Evolutionary conservation across 768 basidiomycete genomes (phyloP).

Genomic region (Leccinellum albellum): DNA sequence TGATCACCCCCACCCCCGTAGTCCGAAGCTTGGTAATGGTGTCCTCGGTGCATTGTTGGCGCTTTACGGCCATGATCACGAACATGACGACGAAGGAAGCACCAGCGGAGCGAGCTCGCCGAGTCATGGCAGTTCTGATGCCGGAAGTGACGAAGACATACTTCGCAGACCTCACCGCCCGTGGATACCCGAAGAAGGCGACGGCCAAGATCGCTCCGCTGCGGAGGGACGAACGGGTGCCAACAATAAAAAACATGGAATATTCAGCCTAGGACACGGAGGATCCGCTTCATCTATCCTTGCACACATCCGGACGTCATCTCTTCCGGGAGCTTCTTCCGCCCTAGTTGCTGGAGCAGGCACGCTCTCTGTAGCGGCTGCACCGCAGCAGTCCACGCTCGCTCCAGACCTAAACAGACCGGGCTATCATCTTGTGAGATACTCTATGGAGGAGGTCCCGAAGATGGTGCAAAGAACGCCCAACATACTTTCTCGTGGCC

Average conservation of each 20-base stretch:
- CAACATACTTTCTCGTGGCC: not conserved
- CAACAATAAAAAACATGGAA: slow-evolving; percentile 1
- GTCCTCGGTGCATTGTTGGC: slow-evolving; percentile 65
- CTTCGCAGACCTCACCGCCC: slow-evolving; percentile 18
- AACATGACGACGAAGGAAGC: slow-evolving; percentile 28
- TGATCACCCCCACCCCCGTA: not conserved
- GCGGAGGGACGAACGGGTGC: not conserved
- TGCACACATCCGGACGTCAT: slow-evolving; percentile 13
- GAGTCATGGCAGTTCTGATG: slow-evolving; percentile 22
- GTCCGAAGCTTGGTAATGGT: slow-evolving; percentile 38
- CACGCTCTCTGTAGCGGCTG: slow-evolving; percentile 57
- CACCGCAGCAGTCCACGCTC: slow-evolving; percentile 44
- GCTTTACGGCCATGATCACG: slow-evolving; percentile 44
- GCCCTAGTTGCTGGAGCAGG: slow-evolving; percentile 69
- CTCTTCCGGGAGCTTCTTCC: slow-evolving; percentile 35
- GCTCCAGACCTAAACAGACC: slow-evolving; percentile 58
- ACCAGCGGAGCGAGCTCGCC: slow-evolving; percentile 20
- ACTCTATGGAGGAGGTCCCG: slow-evolving; percentile 19
- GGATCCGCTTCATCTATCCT: slow-evolving; percentile 29
- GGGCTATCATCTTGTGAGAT: slow-evolving; percentile 67
- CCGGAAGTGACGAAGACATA: slow-evolving; percentile 15
- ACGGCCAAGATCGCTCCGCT: not conserved
- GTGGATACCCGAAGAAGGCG: slow-evolving; percentile 18
- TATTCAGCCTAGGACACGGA: slow-evolving; percentile 12
- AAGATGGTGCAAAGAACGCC: not conserved